These are phyloP conservation scores for Maudiozyma humilis DNA, from an alignment of 1,139 yeast genomes.

Conservation along the genomic window DNA sequence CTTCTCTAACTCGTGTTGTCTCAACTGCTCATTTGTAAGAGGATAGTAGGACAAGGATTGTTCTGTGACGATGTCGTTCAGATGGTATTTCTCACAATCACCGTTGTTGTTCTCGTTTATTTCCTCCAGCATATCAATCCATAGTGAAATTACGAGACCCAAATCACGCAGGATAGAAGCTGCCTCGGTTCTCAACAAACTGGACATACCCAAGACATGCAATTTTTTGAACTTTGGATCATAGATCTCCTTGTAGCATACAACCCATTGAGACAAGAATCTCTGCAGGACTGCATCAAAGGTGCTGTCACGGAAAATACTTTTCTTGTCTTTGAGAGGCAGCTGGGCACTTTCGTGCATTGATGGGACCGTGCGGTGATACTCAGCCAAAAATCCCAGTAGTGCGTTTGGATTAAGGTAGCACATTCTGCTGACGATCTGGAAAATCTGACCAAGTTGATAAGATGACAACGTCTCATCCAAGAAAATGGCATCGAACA, in stretches of 20 bases:
- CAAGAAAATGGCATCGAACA: slow-evolving; percentile 25
- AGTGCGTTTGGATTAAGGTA: slow-evolving; percentile 42
- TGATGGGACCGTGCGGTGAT: slow-evolving; percentile 21
- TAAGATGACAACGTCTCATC: slow-evolving; percentile 28
- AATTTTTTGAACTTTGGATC: slow-evolving; percentile 62
- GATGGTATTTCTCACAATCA: slow-evolving; percentile 54
- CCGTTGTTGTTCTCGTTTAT: slow-evolving; percentile 55
- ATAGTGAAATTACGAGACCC: slow-evolving; percentile 41
- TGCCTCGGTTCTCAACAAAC: slow-evolving; percentile 35
- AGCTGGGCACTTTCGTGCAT: slow-evolving; percentile 17
- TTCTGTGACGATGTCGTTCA: slow-evolving; percentile 37
- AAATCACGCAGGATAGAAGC: slow-evolving; percentile 30
- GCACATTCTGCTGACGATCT: slow-evolving; percentile 48
- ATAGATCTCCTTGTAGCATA: slow-evolving; percentile 29
- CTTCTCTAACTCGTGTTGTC: slow-evolving; percentile 43
- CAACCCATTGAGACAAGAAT: slow-evolving; percentile 32
- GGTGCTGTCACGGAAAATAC: slow-evolving; percentile 22
- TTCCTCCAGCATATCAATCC: slow-evolving; percentile 65
- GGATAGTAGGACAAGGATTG: slow-evolving; percentile 25
- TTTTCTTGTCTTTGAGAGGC: slow-evolving; percentile 19
- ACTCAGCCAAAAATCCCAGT: slow-evolving; percentile 32
- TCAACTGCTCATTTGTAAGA: slow-evolving; percentile 47
- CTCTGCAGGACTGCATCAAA: slow-evolving; percentile 22
- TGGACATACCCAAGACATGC: slow-evolving; percentile 51
- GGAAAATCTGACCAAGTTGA: slow-evolving; percentile 42